A percentile compares a stretch with the other conserved stretches of the same genome.
Conservation (phyloP, 2,329 filamentous ascomycete genomes). For the Nemania serpens region DNA sequence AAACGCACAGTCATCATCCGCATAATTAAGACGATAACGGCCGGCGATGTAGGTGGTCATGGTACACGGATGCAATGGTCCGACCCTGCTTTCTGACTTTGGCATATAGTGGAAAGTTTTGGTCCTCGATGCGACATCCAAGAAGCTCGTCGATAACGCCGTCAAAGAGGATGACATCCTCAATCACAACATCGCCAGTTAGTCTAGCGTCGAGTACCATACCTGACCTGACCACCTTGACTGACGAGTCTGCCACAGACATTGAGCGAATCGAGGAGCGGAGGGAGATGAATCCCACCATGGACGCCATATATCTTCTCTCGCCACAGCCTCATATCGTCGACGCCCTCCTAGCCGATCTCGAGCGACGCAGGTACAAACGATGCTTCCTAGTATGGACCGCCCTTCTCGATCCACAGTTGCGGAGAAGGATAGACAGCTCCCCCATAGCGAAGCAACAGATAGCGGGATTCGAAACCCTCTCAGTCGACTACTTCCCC, state of each 20-base stretch:
- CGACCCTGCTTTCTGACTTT: conserved; percentile 7
- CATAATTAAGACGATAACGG: conserved; percentile 77
- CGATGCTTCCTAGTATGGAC: conserved; percentile 87
- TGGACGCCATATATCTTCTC: conserved; percentile 94
- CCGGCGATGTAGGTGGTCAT: conserved; percentile 70
- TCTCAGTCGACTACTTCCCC: conserved; percentile 88
- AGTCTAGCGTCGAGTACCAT: conserved; percentile 41
- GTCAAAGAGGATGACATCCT: conserved; percentile 96
- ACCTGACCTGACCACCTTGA: conserved; percentile 30
- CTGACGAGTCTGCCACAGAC: conserved; percentile 58
- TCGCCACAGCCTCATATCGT: conserved; percentile 86
- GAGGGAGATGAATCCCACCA: conserved; percentile 80
- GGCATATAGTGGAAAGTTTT: conserved; percentile 87
- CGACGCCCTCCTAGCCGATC: conserved; percentile 91
- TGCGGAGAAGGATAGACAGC: conserved; percentile 75
- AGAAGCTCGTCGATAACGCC: conserved; percentile 86
- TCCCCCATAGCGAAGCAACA: conserved; percentile 71
- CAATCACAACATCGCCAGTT: conserved; percentile 95
- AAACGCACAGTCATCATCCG: conserved; percentile 66
- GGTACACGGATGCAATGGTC: not conserved
- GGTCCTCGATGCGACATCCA: conserved; percentile 82
- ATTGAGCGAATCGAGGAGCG: conserved; percentile 92
- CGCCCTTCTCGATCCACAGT: conserved; percentile 68
- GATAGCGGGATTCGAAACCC: conserved; percentile 78
- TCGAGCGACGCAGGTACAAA: conserved; percentile 82